Base-by-base conservation (phyloP, 352 stramenopile genomes). In the Globisporangium megalacanthum region DNA sequence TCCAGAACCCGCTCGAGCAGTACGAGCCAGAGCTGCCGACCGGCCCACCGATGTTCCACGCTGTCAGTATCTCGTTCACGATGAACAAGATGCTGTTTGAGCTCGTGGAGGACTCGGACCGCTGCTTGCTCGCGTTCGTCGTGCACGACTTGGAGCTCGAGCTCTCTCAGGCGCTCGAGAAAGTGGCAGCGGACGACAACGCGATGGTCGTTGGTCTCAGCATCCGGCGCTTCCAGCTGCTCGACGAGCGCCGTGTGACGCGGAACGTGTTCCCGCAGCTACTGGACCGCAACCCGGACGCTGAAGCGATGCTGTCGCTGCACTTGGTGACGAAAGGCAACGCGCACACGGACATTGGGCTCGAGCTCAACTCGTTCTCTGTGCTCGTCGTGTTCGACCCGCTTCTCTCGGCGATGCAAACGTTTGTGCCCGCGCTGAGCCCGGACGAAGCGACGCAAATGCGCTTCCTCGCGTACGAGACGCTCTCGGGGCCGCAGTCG, bases 321-420 rank as follows among this genome's bases (percentile, higher is more conserved):
- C 64, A 66, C 19, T 41, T 90, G 22, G 66, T 64, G 0, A 70
- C 90, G 49, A 64, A 71, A 2, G 75, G 73, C 41, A 77, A 75
- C 25, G 71, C 72, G 14, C 72, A 89, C 52, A 70, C 84, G 50
- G 71, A 88, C 57, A 33, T 91, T n/a, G 60, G 63, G 3, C 31
- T 89, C 15, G 68, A 60, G 0, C 58, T 94, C 2, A 77, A 75
- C 47, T 56, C 87, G 22, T 85, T 92, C 44, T 87, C 82, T 29
- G 41, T 93, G 29, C 41, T 95, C 20, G 58, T 93, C 44, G 64
- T 94, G 2, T 90, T 92, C 61, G 82, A 92, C 51, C 86, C 86
- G 47, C 60, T 95, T 29, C 57, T 93, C 33, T 62, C 66, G 11
- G 60, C 64, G 9, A 70, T 74, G 61, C 66, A 88, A 45, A 65